Percentiles rank a stretch among this genome's conserved stretches.
Conservation (phyloP, 768 basidiomycete species). For the Termitomyces sp. region DNA sequence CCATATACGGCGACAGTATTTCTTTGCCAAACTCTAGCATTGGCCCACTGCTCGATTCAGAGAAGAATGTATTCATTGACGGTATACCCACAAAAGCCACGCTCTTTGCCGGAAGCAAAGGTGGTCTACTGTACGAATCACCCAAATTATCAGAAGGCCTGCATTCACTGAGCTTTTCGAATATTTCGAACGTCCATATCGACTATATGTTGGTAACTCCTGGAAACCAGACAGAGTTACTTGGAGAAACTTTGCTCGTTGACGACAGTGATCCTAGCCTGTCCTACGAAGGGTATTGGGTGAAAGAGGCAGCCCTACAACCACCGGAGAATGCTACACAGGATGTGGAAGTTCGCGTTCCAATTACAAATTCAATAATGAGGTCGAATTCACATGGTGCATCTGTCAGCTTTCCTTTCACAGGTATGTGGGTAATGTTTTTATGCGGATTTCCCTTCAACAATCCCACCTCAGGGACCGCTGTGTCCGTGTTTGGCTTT, state of each 20-base stretch:
- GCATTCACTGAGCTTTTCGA: neutral
- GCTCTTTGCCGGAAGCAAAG: neutral
- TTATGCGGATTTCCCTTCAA: neutral
- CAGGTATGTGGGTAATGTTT: neutral
- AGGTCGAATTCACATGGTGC: neutral
- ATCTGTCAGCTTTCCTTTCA: constrained; percentile 2
- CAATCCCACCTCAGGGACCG: neutral
- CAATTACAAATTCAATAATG: neutral
- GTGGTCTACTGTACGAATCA: neutral
- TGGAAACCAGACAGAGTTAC: neutral
- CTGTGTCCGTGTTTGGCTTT: neutral
- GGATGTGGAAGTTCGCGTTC: neutral
- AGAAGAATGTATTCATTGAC: neutral
- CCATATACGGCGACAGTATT: constrained; percentile 1
- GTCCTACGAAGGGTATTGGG: constrained; percentile 2
- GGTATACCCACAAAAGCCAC: neutral
- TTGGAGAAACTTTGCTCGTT: constrained; percentile 2
- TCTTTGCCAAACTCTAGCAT: neutral
- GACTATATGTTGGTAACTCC: neutral
- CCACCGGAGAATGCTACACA: neutral
- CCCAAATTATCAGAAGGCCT: neutral
- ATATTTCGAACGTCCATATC: neutral
- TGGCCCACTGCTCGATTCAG: neutral
- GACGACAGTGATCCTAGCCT: neutral
- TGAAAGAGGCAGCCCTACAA: neutral